A percentile compares a stretch with the other conserved stretches of the same genome.
Conservation (phyloP, 208 protist species). For the Wallacemonas rigidus region DNA sequence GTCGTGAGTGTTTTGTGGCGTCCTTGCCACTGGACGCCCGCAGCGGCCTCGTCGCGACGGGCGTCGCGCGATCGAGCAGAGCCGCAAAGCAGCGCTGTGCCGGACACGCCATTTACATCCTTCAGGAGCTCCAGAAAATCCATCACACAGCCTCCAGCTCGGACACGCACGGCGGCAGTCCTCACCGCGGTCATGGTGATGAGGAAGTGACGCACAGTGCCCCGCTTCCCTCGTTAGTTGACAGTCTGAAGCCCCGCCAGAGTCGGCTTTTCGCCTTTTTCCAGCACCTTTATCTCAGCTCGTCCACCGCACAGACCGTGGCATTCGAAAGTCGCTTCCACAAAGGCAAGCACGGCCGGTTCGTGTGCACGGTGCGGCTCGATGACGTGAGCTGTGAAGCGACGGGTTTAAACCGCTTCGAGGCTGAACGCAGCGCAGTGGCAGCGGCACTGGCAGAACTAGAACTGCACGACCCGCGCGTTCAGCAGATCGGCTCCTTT, state of each 20-base stretch:
- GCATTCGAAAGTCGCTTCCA: slow-evolving; percentile 7
- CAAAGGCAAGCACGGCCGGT: slow-evolving; percentile 14
- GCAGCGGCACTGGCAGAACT: slow-evolving; percentile 50
- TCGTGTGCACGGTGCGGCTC: slow-evolving; percentile 42
- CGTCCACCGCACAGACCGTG: neutral
- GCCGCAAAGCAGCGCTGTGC: slow-evolving; percentile 64
- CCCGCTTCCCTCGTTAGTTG: slow-evolving; percentile 30
- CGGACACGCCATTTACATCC: slow-evolving; percentile 60
- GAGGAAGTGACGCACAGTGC: slow-evolving; percentile 20
- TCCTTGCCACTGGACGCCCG: slow-evolving; percentile 49
- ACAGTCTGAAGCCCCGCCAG: slow-evolving; percentile 46
- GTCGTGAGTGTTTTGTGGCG: slow-evolving; percentile 39
- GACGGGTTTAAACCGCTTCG: slow-evolving; percentile 71
- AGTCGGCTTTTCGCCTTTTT: slow-evolving; percentile 47
- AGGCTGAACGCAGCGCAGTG: slow-evolving; percentile 65
- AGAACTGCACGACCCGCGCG: slow-evolving; percentile 64
- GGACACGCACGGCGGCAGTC: neutral
- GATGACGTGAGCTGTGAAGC: slow-evolving; percentile 51
- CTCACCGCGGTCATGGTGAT: slow-evolving; percentile 6
- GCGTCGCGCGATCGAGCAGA: slow-evolving; percentile 45
- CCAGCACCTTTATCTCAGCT: slow-evolving; percentile 37
- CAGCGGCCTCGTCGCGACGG: slow-evolving; percentile 43
- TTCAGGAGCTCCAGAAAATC: slow-evolving; percentile 26
- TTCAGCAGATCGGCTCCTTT: slow-evolving; percentile 59
- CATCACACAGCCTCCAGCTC: neutral